These are phyloP conservation scores for Suhomyces terraborum DNA, from an alignment of 1,139 yeast genomes.

Conservation along the genomic window DNA sequence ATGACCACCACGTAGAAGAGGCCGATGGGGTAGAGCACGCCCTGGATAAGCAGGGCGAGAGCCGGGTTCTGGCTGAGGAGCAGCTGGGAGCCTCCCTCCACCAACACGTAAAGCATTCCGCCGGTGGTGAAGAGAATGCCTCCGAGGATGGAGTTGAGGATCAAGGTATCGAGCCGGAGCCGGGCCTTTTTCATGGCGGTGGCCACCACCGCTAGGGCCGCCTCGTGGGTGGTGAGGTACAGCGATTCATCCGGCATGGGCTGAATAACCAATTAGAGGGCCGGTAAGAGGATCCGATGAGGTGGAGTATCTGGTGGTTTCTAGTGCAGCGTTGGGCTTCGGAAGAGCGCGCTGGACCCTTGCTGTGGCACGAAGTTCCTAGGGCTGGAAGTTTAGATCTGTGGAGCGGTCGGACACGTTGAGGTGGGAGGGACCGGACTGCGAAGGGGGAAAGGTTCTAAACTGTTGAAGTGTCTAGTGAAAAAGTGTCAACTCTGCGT, in stretches of 20 bases:
- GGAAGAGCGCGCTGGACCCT: no score
- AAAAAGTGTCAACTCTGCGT: no score
- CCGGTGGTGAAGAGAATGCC: slow-evolving; percentile 72
- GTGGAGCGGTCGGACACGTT: no score
- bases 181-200: slow-evolving; percentile 81
- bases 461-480: no score
- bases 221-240: slow-evolving; percentile 73
- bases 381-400: no score
- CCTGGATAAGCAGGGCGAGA: slow-evolving; percentile 53
- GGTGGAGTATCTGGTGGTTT: no score
- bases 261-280: no score
- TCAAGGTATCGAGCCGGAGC: slow-evolving; percentile 55
- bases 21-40: slow-evolving; percentile 65
- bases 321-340: no score
- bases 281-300: no score
- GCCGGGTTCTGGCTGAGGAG: slow-evolving; percentile 52
- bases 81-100: slow-evolving; percentile 53
- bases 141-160: slow-evolving; percentile 66
- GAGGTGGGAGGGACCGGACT: no score
- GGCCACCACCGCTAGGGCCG: slow-evolving; percentile 80
- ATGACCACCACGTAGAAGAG: slow-evolving; percentile 69
- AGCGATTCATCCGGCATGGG: slow-evolving; percentile 20
- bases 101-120: slow-evolving; percentile 65
- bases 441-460: no score
- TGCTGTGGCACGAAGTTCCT: no score